Conservation (phyloP, 176 grass and related monocot genomes). For the Cenchrus americanus region DNA sequence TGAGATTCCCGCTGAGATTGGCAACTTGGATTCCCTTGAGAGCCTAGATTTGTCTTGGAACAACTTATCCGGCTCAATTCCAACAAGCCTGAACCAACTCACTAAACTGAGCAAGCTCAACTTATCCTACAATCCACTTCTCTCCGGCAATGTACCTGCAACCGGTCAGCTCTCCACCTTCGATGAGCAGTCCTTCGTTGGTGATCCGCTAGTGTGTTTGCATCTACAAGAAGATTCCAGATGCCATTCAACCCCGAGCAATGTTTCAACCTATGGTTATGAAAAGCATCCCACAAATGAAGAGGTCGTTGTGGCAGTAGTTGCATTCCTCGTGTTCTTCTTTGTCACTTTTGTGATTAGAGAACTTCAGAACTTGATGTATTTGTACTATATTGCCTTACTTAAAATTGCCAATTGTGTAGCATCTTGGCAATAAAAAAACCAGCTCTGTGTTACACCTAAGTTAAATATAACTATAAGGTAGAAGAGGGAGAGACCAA, state of each 20-base stretch:
- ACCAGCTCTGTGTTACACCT: too few relatives aligned
- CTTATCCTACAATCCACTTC: conserved; percentile 54
- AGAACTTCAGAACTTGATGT: too few relatives aligned
- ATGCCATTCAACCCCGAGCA: neutral
- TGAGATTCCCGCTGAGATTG: conserved; percentile 50
- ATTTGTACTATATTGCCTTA: too few relatives aligned
- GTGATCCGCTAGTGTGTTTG: conserved; percentile 42
- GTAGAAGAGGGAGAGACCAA: too few relatives aligned
- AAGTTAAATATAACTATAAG: too few relatives aligned
- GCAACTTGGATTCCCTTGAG: conserved; percentile 37
- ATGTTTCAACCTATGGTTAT: neutral
- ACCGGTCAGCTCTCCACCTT: conserved; percentile 51
- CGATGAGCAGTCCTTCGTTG: conserved; percentile 50
- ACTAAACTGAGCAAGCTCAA: conserved; percentile 55
- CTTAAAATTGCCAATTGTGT: too few relatives aligned
- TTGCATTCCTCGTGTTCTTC: neutral
- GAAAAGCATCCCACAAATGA: conserved; percentile 1
- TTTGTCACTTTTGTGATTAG: too few relatives aligned
- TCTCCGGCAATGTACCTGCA: conserved; percentile 42
- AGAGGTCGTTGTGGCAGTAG: neutral
- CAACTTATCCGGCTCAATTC: conserved; percentile 56
- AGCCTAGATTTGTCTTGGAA: conserved; percentile 60
- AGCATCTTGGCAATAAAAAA: too few relatives aligned
- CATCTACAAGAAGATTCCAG: neutral
- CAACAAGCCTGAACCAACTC: conserved; percentile 44